Conservation (phyloP, 345 rosid genomes). For the Punica granatum region DNA sequence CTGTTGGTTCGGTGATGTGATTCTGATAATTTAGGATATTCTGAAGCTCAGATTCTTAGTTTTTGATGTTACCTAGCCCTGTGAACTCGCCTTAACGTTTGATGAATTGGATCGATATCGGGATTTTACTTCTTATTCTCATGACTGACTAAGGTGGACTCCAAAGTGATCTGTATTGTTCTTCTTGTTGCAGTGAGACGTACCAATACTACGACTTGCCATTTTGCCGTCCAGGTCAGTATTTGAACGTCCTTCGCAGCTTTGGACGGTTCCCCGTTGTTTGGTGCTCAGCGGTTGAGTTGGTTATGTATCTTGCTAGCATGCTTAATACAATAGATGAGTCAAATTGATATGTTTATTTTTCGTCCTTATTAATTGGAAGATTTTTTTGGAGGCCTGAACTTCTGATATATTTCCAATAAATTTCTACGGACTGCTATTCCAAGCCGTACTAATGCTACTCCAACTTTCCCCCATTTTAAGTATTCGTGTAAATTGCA, state of each 20-base stretch:
- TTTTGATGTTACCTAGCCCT: background rate
- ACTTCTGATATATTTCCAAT: background rate
- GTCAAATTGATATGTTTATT: background rate
- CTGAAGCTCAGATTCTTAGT: background rate
- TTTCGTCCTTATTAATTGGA: background rate
- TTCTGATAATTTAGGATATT: background rate
- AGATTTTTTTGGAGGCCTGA: background rate
- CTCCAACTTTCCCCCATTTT: background rate
- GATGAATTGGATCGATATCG: background rate
- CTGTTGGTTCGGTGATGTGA: background rate
- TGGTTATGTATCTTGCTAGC: background rate
- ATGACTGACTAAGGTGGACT: background rate
- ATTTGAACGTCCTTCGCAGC: background rate
- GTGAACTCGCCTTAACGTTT: background rate
- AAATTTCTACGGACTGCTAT: background rate
- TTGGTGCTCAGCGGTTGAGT: background rate
- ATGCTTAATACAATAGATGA: background rate
- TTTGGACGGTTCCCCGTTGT: background rate
- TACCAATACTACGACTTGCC: conserved; percentile 72
- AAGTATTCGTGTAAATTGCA: background rate
- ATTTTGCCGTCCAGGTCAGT: conserved; percentile 79
- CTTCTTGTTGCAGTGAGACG: conserved; percentile 59
- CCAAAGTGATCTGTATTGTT: background rate
- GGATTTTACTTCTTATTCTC: background rate
- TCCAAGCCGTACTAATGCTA: background rate